Evolutionary conservation across 148 eudicot species (phyloP), one percentile per base, ranked within the genome.

Genomic region (Camellia granthamiana): DNA sequence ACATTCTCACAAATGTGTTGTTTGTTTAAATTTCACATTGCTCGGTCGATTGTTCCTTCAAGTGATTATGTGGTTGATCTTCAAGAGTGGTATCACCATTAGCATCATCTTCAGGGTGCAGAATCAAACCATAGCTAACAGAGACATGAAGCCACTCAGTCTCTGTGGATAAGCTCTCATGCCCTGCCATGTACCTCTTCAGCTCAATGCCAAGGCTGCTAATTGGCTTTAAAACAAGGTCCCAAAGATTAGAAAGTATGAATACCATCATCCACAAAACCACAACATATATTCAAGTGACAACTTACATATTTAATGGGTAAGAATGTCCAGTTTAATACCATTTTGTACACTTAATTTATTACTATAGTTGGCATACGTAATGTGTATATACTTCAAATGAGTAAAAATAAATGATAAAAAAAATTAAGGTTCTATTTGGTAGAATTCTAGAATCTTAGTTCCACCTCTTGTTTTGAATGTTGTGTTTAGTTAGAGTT

Each of bases 151-250:
- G 80, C 92, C 92, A 89, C 47, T 85, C 86, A 0, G 72, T 30
- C 41, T 85, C 84, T 18, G 41, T 68, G 3, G 81, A 62, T 63
- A 89, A 77, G 83, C 75, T 41, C 54, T 70, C 80, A 68, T 89
- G 85, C 16, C 90, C 65, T 46, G 69, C 74, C 62, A 85, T 7
- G 67, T 87, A 89, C 16, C 65, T 83, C 61, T 82, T 89, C 1
- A 89, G 86, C 83, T 89, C 92, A 41, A 58, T 63, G 18, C 83
- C 77, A 54, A 89, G 82, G 80, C 82, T 81, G 43, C 90, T 79
- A 74, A 69, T n/a, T 18, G 91, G 90, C 91, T 89, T 77, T 23
- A 19, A 62, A 46, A 63, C 4, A 42, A 74, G 13, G 56, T 23
- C 7, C n/a, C 12, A 46, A 65, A 72, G 30, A 19, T 59, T 47